Evolutionary conservation across 73 alveolate species (phyloP), one percentile per base, ranked within the genome.

Genomic region (Paramecium bursaria): DNA sequence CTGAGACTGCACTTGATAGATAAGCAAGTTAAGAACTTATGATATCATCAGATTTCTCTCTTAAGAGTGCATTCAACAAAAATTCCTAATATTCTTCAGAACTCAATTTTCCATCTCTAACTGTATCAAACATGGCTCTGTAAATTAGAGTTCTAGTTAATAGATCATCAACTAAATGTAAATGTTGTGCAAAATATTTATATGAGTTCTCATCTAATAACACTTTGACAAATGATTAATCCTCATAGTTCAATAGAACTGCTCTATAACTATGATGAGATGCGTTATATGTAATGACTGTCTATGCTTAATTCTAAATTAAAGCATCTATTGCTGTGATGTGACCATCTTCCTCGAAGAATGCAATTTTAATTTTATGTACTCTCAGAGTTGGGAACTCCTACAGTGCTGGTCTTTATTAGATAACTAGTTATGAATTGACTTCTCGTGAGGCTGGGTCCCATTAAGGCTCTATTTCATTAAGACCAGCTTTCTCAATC

Each of bases 401-500:
- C 30, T 46, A 14, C 25, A 79, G 50, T 4, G 89, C 76, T 23
- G 75, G 42, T 35, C 85, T 79, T 54, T 79, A 54, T n/a, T 22
- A 22, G 13, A 79, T 39, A 7, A 26, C 48, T 79, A 79, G 54
- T 55, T 79, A 14, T 3, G 89, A 46, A 30, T 79, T 17, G 14
- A 21, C 74, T 5, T 46, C 22, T 79, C 89, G 51, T 19, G 35
- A 54, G 0, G 89, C 30, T 42, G 73, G 51, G 54, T 89, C 95
- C 91, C 90, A 86, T 31, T 29, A 44, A 27, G 93, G 90, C 21
- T 85, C 87, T 47, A 94, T 73, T 88, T 94, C 95, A 93, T 93
- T 89, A 77, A 93, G 88, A 50, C 98, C 96, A 13, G 98, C 95
- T 49, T 87, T 92, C 60, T 87, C 87, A 33, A 94, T 76, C 98